Conservation (phyloP, 192 early-diverging fungal species). For the Rhizophagus clarus region DNA sequence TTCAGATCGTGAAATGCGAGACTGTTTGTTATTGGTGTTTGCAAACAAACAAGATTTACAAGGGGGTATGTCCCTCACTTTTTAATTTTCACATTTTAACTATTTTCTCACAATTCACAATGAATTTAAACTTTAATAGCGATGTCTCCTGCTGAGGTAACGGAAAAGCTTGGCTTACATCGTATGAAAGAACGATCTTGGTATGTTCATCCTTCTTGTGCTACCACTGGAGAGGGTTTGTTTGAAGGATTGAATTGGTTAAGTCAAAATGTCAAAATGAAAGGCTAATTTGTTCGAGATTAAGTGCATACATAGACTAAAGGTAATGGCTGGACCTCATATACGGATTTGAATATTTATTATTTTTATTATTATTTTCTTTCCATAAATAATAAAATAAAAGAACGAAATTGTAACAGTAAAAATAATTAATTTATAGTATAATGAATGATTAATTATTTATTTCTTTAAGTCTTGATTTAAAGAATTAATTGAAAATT, state of each 20-base stretch:
- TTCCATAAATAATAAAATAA: too few relatives aligned
- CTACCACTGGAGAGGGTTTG: conserved; percentile 80
- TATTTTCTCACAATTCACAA: background rate
- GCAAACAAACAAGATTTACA: conserved; percentile 82
- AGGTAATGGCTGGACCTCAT: background rate
- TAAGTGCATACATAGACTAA: background rate
- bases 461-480: too few relatives aligned
- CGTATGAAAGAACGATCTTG: conserved; percentile 87
- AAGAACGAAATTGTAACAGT: too few relatives aligned
- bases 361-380: background rate
- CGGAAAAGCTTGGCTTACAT: conserved; percentile 85
- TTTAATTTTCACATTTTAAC: conserved; percentile 2
- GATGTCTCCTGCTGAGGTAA: conserved; percentile 95
- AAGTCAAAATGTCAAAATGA: conserved; percentile 76
- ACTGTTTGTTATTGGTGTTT: conserved; percentile 80
- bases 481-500: too few relatives aligned
- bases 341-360: background rate
- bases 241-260: conserved; percentile 87
- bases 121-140: conserved; percentile 43
- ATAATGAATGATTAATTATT: too few relatives aligned
- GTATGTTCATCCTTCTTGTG: conserved; percentile 90
- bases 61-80: conserved; percentile 39
- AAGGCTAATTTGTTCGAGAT: background rate
- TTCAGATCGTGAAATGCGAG: conserved; percentile 83
- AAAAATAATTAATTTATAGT: too few relatives aligned